Evolutionary conservation across 2,329 filamentous ascomycete species (phyloP).

Genomic region (Tolypocladium album): DNA sequence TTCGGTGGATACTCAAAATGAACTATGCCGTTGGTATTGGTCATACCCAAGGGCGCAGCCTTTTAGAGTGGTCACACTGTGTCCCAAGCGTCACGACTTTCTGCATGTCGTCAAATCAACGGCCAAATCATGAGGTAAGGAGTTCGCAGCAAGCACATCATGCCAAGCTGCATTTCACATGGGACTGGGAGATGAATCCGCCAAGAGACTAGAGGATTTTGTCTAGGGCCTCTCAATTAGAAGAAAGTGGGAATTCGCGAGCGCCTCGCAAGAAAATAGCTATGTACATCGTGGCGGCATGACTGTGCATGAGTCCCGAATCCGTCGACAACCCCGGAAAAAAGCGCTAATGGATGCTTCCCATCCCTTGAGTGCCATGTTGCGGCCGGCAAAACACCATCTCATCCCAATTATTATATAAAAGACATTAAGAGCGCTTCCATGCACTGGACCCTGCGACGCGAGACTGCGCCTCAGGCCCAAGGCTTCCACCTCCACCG

Average conservation of each 20-base stretch:
- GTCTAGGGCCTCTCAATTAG: background rate
- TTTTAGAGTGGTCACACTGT: too few relatives aligned
- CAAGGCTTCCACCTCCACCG: background rate
- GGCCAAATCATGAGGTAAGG: too few relatives aligned
- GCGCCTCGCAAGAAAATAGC: background rate
- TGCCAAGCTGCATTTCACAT: background rate
- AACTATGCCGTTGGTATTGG: too few relatives aligned
- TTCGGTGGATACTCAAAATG: background rate
- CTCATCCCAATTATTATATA: background rate
- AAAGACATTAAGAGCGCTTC: background rate
- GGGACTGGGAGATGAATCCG: too few relatives aligned
- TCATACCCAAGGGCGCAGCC: too few relatives aligned
- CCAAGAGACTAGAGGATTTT: background rate
- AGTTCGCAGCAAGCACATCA: background rate
- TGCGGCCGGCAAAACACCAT: background rate
- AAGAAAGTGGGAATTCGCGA: background rate
- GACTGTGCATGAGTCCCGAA: constrained; percentile 3
- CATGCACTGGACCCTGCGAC: background rate
- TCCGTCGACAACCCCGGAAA: constrained; percentile 1
- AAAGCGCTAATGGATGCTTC: background rate
- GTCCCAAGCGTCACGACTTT: background rate
- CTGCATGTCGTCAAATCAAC: too few relatives aligned
- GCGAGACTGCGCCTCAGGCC: background rate
- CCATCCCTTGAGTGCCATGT: background rate
- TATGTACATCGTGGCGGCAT: constrained; percentile 6